Evolutionary conservation across 2,329 filamentous ascomycete genomes (phyloP), one percentile per base, ranked within the genome.

Genomic region (Cordyceps militaris): DNA sequence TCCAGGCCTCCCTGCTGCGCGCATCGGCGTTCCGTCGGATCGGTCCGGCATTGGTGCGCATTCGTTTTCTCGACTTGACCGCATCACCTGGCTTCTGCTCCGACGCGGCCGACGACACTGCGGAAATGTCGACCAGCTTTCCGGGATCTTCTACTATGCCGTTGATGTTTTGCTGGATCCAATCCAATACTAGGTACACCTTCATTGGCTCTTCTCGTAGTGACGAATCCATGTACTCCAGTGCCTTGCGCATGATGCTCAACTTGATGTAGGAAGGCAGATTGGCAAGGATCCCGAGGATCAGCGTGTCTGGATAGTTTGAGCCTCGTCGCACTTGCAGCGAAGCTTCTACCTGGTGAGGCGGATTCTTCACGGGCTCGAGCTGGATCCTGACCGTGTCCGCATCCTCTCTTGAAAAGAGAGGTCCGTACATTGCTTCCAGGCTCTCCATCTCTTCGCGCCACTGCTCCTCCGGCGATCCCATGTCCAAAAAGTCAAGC

Each of bases 201-300:
- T 84, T 85, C 87, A 96, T 96, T 40, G 91, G 89, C 67, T 95
- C 91, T 24, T 91, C 93, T 14, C 86, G 74, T 30, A 96, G 79
- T 28, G 85, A 84, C 51, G 85, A 80, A 51, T 83, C 76, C 2
- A 91, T 85, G 67, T 93, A 85, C 4, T 82, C 77, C 5, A 97
- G 75, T 1, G 87, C 85, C 70, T 88, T 86, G 64, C 89, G 87
- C 65, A 94, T 83, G 38, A 96, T 86, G 66, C 91, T 96, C 11
- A 99, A 78, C 60, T 93, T 89, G 67, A 97, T 95, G 66, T 99
- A 96, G 3, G 94, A 91, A 21, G 94, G 94, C 13, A 97, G 79
- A 11, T 83, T 81, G 26, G 85, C 79, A 48, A 83, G 72, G 14
- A 97, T 78, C 3, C 86, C 84, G 36, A 97, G 75, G 10, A 95